These are phyloP conservation scores for Colletotrichum sidae DNA, from an alignment of 2,329 filamentous ascomycete genomes.

Conservation along the genomic window DNA sequence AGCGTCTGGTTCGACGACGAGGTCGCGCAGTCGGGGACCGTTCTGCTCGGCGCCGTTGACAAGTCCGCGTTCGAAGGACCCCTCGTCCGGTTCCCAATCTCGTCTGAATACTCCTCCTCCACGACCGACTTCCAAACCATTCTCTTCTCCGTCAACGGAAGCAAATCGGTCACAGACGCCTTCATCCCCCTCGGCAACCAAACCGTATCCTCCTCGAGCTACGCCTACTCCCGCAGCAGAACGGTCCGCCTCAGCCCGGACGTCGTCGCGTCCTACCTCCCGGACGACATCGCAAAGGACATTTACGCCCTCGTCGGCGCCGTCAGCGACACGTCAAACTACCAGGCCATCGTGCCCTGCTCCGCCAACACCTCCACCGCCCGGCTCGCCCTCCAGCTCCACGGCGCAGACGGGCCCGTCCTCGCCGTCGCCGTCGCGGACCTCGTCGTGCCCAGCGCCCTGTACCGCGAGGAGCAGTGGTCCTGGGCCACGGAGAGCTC, in stretches of 20 bases:
- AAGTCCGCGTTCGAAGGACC: slow-evolving; percentile 36
- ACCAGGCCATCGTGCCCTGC: slow-evolving; percentile 42
- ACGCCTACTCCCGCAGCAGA: background rate
- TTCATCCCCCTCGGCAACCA: slow-evolving; percentile 5
- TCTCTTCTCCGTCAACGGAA: slow-evolving; percentile 25
- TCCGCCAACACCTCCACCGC: slow-evolving; percentile 38
- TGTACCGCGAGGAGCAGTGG: slow-evolving; percentile 3
- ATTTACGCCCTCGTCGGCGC: slow-evolving; percentile 46
- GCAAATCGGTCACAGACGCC: background rate
- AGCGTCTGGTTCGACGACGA: slow-evolving; percentile 68
- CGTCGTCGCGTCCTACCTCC: slow-evolving; percentile 37
- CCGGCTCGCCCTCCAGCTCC: slow-evolving; percentile 43
- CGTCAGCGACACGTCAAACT: slow-evolving; percentile 33
- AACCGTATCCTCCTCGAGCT: background rate
- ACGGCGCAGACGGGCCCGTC: slow-evolving; percentile 42
- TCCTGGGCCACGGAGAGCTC: background rate
- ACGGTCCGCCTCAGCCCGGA: slow-evolving; percentile 15
- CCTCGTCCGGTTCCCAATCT: slow-evolving; percentile 38
- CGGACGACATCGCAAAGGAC: slow-evolving; percentile 40
- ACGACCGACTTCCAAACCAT: slow-evolving; percentile 13
- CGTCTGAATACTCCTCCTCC: background rate
- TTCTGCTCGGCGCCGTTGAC: slow-evolving; percentile 36
- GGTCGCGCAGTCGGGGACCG: slow-evolving; percentile 10
- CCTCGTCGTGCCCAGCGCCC: slow-evolving; percentile 42
- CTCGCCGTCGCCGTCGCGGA: slow-evolving; percentile 43